Evolutionary conservation across 768 basidiomycete species (phyloP), one percentile per base, ranked within the genome.

Genomic region (Pseudohyphozyma bogoriensis): DNA sequence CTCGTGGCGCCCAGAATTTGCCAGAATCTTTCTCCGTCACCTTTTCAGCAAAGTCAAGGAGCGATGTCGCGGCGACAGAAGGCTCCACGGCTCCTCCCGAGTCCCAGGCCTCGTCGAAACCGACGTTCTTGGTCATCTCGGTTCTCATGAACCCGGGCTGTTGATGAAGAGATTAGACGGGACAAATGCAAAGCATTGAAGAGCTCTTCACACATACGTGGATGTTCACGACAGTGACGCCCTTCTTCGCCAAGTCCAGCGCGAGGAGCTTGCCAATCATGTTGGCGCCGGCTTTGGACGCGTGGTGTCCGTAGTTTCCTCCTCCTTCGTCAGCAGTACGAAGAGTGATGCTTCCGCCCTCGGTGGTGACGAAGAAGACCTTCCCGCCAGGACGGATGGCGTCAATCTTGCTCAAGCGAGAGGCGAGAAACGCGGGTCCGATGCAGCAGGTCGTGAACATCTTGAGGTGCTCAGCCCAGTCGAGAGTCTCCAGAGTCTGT

Each of bases 131-230:
- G 20, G 78, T 79, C 78, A 77, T 75, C 47, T 78, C 77, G 1
- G 77, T 79, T 60, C 73, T 75, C 73, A 80, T 74, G 68, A 80
- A 80, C 0, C 79, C 78, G 26, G 78, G 78, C 77, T 79, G 59
- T 13, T 13, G 40, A 6, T 37, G 46, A 6, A 13, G 28, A 40
- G 28, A 13, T 26, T 37, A 51, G n/a, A 10, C 3, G 29, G 39
- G 31, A 18, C 36, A 7, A 18, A 10, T 10, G 37, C 37, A 37
- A 10, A 10, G 37, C 11, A 18, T 10, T 18, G 37, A 4, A 4
- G 50, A 51, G 33, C 11, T 2, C 12, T 10, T 10, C 45, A 16
- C 1, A 74, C 77, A 59, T 39, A 78, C 78, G 67, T 79, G 78
- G 39, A 80, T 74, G 75, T 78, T 76, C 2, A 69, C 73, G 15